A percentile compares a stretch with the other conserved stretches of the same genome.
These are phyloP conservation scores for Alternaria rosae DNA, from an alignment of 2,329 filamentous ascomycete species.

Conservation along the genomic window DNA sequence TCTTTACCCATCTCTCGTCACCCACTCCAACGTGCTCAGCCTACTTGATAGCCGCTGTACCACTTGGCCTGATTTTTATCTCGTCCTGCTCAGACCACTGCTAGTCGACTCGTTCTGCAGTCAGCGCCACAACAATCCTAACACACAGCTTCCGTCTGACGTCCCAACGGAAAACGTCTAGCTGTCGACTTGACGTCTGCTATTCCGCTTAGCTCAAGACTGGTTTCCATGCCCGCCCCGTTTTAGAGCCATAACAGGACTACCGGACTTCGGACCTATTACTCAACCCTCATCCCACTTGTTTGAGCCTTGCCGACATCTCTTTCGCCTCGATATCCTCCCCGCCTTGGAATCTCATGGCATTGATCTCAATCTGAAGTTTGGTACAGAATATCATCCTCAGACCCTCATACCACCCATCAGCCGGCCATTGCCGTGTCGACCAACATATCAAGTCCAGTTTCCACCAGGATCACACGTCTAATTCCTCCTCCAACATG, in stretches of 20 bases:
- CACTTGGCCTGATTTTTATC: slow-evolving; percentile 21
- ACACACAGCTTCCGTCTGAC: slow-evolving; percentile 32
- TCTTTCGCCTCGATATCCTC: slow-evolving; percentile 10
- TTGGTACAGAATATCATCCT: slow-evolving; percentile 15
- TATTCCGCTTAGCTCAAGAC: slow-evolving; percentile 29
- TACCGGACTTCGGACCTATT: slow-evolving; percentile 20
- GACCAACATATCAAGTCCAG: not conserved
- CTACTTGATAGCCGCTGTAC: slow-evolving; percentile 21
- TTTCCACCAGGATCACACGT: slow-evolving; percentile 4
- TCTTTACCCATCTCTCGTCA: slow-evolving; percentile 18
- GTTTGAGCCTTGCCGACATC: slow-evolving; percentile 15
- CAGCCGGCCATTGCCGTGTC: not conserved
- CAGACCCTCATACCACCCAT: slow-evolving; percentile 1
- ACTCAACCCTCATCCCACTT: slow-evolving; percentile 17
- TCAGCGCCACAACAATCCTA: slow-evolving; percentile 39
- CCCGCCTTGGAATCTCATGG: slow-evolving; percentile 22
- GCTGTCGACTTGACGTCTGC: slow-evolving; percentile 29
- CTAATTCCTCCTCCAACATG: slow-evolving; percentile 47
- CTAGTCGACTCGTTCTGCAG: slow-evolving; percentile 26
- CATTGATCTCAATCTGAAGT: slow-evolving; percentile 17
- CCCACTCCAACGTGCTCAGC: slow-evolving; percentile 10
- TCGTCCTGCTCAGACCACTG: slow-evolving; percentile 24
- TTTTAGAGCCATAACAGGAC: slow-evolving; percentile 17
- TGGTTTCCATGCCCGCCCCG: slow-evolving; percentile 26
- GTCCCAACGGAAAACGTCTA: slow-evolving; percentile 28